These are phyloP conservation scores for Kitagawia praeruptora DNA, from an alignment of 129 eudicot species.

Conservation along the genomic window DNA sequence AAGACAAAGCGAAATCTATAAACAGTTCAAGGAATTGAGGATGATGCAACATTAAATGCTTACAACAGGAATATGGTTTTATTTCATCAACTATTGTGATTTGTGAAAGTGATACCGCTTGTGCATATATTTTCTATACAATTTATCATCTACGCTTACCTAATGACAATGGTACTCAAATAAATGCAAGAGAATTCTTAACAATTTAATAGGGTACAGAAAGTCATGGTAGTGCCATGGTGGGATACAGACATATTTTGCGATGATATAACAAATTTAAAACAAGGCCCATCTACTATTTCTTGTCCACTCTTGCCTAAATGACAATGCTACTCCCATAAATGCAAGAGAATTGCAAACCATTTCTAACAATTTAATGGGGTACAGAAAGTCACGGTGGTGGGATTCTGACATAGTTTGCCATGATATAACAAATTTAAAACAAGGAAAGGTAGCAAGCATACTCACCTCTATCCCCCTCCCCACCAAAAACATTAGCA, in stretches of 20 bases:
- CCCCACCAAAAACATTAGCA: background rate
- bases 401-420: background rate
- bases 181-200: background rate
- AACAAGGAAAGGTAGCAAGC: background rate
- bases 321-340: background rate
- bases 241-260: background rate
- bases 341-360: background rate
- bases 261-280: background rate
- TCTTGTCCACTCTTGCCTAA: background rate
- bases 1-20: background rate
- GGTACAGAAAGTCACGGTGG: background rate
- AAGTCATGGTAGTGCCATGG: background rate
- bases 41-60: background rate
- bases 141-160: background rate
- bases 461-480: background rate
- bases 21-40: background rate
- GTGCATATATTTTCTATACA: background rate
- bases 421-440: background rate
- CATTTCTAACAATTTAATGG: background rate
- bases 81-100: background rate
- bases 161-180: background rate
- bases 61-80: background rate
- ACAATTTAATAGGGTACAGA: background rate
- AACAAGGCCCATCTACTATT: background rate
- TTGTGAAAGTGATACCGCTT: background rate